phyloP scores from a whole-genome alignment of 495 filamentous ascomycete species.

The Jackrogersella multiformis region DNA sequence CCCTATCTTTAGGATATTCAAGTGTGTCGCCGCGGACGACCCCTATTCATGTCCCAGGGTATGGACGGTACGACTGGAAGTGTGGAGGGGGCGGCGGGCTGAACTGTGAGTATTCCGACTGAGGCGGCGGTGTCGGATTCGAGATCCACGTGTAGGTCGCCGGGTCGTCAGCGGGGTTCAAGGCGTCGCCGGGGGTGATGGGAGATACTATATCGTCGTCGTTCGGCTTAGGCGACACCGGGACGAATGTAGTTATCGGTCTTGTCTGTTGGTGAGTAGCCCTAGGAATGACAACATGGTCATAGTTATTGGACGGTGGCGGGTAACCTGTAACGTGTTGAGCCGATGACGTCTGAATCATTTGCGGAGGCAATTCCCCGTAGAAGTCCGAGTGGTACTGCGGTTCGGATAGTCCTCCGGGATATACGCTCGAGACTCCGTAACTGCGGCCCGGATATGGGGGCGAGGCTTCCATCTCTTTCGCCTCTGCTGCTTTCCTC shows the following conservation, averaged over 20 bases:
- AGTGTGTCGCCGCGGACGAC: background rate
- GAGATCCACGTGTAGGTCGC: constrained; percentile 45
- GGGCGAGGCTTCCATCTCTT: constrained; percentile 33
- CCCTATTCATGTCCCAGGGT: constrained; percentile 36
- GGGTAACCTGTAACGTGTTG: constrained; percentile 38
- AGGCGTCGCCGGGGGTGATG: constrained; percentile 30
- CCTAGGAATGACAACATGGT: constrained; percentile 17
- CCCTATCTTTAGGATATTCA: background rate
- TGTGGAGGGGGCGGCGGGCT: constrained; percentile 41
- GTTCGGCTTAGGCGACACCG: constrained; percentile 29
- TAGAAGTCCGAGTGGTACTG: constrained; percentile 45
- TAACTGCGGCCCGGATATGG: constrained; percentile 20
- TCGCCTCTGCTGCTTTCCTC: constrained; percentile 10
- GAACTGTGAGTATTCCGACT: constrained; percentile 44
- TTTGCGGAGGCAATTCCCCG: constrained; percentile 44
- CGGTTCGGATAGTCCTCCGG: constrained; percentile 29
- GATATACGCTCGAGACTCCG: constrained; percentile 26
- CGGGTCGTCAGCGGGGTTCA: constrained; percentile 42
- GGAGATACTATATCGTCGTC: constrained; percentile 45
- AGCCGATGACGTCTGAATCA: constrained; percentile 33
- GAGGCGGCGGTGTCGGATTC: constrained; percentile 43
- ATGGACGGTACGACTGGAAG: constrained; percentile 43
- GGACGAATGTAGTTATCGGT: constrained; percentile 30
- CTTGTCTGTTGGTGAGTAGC: constrained; percentile 10
- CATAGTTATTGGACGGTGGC: constrained; percentile 8